These are phyloP conservation scores for Eucalyptus marginata DNA, from an alignment of 345 rosid species.

Conservation along the genomic window DNA sequence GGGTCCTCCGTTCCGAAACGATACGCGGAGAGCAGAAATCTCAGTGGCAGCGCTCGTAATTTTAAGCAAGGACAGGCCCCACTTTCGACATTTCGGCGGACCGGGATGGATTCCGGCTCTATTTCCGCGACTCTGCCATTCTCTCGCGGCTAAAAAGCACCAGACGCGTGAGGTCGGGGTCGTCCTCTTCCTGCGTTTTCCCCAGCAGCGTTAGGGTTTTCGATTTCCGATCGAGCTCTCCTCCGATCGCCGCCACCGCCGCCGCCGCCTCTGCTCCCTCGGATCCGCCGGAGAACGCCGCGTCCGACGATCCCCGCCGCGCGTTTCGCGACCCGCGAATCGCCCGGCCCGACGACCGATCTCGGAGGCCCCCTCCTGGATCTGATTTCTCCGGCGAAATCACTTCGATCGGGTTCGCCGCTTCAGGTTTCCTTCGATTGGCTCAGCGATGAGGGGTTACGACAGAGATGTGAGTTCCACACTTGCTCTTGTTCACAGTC, in stretches of 20 bases:
- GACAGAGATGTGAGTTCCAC: conserved; percentile 27
- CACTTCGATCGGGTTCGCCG: background rate
- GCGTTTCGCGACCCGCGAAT: background rate
- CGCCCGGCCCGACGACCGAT: background rate
- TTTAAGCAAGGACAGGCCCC: background rate
- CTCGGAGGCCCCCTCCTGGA: background rate
- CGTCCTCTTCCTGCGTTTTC: background rate
- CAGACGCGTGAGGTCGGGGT: background rate
- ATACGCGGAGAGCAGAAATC: background rate
- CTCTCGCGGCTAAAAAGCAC: background rate
- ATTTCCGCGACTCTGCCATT: background rate
- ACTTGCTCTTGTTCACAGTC: background rate
- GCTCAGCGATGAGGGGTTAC: conserved; percentile 29
- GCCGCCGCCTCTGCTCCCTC: background rate
- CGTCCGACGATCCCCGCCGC: background rate
- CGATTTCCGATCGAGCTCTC: background rate
- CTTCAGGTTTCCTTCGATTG: background rate
- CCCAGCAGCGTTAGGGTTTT: background rate
- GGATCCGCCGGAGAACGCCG: background rate
- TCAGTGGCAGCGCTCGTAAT: background rate
- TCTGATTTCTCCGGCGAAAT: background rate
- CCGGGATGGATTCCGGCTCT: background rate
- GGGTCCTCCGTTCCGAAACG: background rate
- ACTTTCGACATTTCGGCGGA: background rate
- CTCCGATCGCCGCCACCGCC: background rate